These are phyloP conservation scores for Leccinum ambiguum DNA, from an alignment of 1,284 basidiomycete genomes.

Conservation along the genomic window DNA sequence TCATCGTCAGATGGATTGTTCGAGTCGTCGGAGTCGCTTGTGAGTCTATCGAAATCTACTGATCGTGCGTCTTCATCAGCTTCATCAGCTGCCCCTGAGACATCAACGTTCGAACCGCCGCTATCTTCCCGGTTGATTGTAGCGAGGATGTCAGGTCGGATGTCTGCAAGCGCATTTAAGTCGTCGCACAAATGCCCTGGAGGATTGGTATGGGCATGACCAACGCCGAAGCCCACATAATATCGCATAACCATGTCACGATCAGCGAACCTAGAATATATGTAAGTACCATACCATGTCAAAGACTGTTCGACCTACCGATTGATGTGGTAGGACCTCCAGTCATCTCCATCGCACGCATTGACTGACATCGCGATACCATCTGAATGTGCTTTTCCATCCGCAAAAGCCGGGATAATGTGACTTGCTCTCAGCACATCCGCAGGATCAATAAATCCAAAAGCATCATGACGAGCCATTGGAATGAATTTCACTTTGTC, in stretches of 20 bases:
- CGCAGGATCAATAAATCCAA: background rate
- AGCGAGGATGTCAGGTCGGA: no score
- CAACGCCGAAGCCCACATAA: background rate
- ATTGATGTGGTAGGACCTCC: background rate
- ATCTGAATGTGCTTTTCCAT: background rate
- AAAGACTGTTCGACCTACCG: background rate
- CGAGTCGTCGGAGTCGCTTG: background rate
- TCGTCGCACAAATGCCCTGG: background rate
- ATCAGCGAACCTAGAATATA: background rate
- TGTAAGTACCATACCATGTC: background rate
- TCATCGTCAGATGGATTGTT: background rate
- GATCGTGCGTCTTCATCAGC: background rate
- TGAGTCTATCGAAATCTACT: background rate
- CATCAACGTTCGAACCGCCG: no score
- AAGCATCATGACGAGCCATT: background rate
- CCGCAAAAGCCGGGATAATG: background rate
- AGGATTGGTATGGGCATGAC: background rate
- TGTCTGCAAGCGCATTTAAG: background rate
- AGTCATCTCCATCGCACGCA: background rate
- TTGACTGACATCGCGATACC: background rate
- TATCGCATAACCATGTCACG: background rate
- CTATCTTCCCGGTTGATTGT: no score
- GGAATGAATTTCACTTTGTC: background rate
- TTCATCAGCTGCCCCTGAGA: background rate
- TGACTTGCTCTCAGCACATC: background rate